phyloP scores from a whole-genome alignment of 805 yeast genomes.

The Candida hungchunana region DNA sequence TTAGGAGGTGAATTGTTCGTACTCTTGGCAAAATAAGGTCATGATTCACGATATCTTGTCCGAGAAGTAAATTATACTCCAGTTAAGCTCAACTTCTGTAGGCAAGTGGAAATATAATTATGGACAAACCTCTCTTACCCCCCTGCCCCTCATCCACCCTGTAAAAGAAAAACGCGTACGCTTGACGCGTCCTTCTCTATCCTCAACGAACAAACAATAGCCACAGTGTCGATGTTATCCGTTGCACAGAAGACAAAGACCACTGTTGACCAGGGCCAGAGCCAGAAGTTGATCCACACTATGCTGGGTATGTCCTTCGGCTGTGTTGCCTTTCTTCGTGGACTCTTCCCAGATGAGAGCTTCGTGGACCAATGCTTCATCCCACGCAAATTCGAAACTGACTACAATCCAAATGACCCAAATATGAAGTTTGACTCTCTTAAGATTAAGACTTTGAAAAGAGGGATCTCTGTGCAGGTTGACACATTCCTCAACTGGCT shows the following conservation, averaged over 20 bases:
- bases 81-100: too few relatives aligned
- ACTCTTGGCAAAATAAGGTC: too few relatives aligned
- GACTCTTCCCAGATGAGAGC: conserved; percentile 51
- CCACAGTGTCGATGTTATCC: conserved; percentile 1
- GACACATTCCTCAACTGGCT: conserved; percentile 52
- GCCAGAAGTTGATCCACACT: conserved; percentile 44
- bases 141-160: too few relatives aligned
- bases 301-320: conserved; percentile 51
- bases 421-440: conserved; percentile 33
- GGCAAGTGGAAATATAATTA: too few relatives aligned
- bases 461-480: conserved; percentile 42
- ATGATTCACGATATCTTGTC: too few relatives aligned
- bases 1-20: too few relatives aligned
- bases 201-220: not conserved
- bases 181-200: too few relatives aligned
- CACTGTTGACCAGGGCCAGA: conserved; percentile 33
- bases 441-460: conserved; percentile 43
- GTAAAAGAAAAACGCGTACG: too few relatives aligned
- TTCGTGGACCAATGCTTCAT: conserved; percentile 46
- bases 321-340: conserved; percentile 52
- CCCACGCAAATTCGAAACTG: conserved; percentile 31
- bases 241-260: conserved; percentile 5
- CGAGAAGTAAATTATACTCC: too few relatives aligned
- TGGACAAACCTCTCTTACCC: too few relatives aligned
- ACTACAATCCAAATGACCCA: conserved; percentile 23